Conservation (phyloP, 805 yeast species). For the Candida nonsorbophila region DNA sequence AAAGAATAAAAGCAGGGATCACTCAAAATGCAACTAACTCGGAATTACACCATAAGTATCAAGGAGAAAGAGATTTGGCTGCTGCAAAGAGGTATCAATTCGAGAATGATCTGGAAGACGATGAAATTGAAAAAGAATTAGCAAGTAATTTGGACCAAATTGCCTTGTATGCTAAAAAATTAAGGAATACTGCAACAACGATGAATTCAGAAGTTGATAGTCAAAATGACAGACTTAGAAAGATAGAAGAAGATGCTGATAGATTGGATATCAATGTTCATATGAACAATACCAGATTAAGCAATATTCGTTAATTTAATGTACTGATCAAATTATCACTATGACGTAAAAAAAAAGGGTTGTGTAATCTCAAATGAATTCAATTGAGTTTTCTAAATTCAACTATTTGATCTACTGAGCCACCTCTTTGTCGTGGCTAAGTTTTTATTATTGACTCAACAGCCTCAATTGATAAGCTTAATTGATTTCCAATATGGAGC, state of each 20-base stretch:
- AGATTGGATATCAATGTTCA: conserved; percentile 79
- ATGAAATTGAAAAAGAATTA: conserved; percentile 84
- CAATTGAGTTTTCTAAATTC: background rate
- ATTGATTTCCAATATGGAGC: too few relatives aligned
- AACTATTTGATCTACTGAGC: too few relatives aligned
- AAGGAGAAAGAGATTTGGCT: conserved; percentile 46
- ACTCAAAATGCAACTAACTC: conserved; percentile 32
- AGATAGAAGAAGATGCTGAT: conserved; percentile 81
- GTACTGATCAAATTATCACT: background rate
- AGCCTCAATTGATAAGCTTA: too few relatives aligned
- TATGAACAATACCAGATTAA: conserved; percentile 64
- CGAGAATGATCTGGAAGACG: conserved; percentile 90
- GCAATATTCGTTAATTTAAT: conserved; percentile 38
- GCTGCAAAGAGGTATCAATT: conserved; percentile 71
- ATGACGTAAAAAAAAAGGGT: background rate
- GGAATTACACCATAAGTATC: conserved; percentile 41
- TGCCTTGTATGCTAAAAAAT: conserved; percentile 57
- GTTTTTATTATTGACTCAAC: too few relatives aligned
- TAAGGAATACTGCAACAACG: conserved; percentile 66
- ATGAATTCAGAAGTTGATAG: conserved; percentile 73
- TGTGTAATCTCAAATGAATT: background rate
- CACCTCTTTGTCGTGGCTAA: too few relatives aligned
- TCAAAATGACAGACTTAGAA: conserved; percentile 69
- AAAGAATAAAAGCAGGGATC: conserved; percentile 61
- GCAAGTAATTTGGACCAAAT: conserved; percentile 81